Percentiles rank a stretch among this genome's conserved stretches.
Conservation (phyloP, 2,329 filamentous ascomycete species). For the Immersiporthe knoxdaviesiana region DNA sequence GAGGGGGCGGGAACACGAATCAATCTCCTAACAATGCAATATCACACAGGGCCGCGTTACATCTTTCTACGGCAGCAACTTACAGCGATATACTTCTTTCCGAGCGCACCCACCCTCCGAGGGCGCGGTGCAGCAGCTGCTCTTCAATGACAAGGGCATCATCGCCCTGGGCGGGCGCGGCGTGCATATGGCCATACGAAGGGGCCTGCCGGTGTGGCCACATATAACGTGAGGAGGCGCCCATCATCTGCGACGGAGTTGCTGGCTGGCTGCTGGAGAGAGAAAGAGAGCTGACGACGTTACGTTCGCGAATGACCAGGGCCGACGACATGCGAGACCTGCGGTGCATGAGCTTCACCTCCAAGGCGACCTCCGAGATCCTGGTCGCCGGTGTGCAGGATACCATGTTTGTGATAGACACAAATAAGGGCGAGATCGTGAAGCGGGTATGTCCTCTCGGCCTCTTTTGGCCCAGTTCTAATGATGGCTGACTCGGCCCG, state of each 20-base stretch:
- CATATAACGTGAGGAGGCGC: conserved; percentile 69
- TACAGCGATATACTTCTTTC: conserved; percentile 90
- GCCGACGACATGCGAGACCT: conserved; percentile 81
- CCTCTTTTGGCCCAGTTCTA: not conserved
- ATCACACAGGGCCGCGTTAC: conserved; percentile 74
- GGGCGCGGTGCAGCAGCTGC: conserved; percentile 81
- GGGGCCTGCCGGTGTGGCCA: conserved; percentile 79
- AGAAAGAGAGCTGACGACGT: conserved; percentile 8
- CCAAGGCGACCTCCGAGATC: conserved; percentile 80
- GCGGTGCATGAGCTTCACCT: conserved; percentile 93
- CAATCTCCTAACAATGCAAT: not conserved
- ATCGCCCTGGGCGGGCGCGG: conserved; percentile 82
- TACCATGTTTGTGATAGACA: conserved; percentile 77
- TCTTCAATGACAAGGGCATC: conserved; percentile 90
- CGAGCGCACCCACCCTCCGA: conserved; percentile 74
- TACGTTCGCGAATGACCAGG: conserved; percentile 43
- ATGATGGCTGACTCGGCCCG: conserved; percentile 38
- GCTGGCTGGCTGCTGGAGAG: not conserved
- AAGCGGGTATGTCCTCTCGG: conserved; percentile 56
- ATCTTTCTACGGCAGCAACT: conserved; percentile 83
- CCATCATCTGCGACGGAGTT: conserved; percentile 16
- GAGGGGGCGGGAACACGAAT: too few relatives aligned
- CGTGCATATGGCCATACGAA: conserved; percentile 84
- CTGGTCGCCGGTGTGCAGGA: conserved; percentile 86
- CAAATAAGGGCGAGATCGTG: conserved; percentile 70